phyloP scores from a whole-genome alignment of 768 basidiomycete species.

The Lentinula lateritia region DNA sequence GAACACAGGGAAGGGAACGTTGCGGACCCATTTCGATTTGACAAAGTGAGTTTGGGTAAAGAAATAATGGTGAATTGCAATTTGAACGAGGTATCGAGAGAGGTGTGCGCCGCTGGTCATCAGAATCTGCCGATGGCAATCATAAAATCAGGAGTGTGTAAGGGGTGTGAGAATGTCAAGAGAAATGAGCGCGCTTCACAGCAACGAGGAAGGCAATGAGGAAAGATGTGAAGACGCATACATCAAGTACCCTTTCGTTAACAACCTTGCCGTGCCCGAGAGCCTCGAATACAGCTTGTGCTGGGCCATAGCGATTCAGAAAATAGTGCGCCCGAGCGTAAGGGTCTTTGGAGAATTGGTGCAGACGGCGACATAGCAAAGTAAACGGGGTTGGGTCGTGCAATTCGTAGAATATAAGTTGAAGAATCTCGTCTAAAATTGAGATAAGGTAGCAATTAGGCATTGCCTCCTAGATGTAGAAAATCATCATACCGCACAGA shows the following conservation, averaged over 20 bases:
- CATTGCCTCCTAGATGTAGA: slow-evolving; percentile 6
- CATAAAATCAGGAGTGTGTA: slow-evolving; percentile 13
- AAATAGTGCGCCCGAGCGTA: slow-evolving; percentile 79
- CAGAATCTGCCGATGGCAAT: slow-evolving; percentile 46
- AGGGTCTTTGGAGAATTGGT: slow-evolving; percentile 62
- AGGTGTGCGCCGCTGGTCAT: slow-evolving; percentile 71
- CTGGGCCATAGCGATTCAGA: slow-evolving; percentile 63
- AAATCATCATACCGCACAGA: background rate
- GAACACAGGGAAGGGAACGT: slow-evolving; percentile 55
- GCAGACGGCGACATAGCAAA: slow-evolving; percentile 51
- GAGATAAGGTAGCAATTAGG: background rate
- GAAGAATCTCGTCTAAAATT: slow-evolving; percentile 55
- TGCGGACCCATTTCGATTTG: slow-evolving; percentile 71
- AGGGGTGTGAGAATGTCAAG: slow-evolving; percentile 16
- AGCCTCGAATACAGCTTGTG: slow-evolving; percentile 72
- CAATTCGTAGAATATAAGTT: slow-evolving; percentile 69
- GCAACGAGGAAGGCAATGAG: slow-evolving; percentile 9
- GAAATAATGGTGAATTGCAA: slow-evolving; percentile 77
- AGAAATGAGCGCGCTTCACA: slow-evolving; percentile 6
- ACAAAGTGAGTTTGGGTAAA: slow-evolving; percentile 68
- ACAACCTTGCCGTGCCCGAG: slow-evolving; percentile 65
- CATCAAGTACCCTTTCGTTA: slow-evolving; percentile 63
- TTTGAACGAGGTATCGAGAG: slow-evolving; percentile 74
- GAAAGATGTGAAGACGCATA: slow-evolving; percentile 28
- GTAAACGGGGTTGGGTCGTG: slow-evolving; percentile 58